Evolutionary conservation across 1,284 basidiomycete species (phyloP), one percentile per base, ranked within the genome.

Genomic region (Puccinia triticina): DNA sequence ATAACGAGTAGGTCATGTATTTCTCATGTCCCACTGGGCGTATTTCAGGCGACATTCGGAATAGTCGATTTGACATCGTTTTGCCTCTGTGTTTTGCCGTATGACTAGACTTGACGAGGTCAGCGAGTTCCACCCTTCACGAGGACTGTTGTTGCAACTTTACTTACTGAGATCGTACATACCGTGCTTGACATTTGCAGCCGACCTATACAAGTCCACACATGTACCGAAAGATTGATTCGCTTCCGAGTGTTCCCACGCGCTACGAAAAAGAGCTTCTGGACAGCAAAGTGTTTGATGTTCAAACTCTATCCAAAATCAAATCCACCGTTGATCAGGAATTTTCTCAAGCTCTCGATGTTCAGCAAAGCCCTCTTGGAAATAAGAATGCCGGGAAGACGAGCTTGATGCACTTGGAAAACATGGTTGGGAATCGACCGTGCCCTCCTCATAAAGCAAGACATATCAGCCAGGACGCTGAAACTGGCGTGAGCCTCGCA

Each of bases 201-300:
- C 77, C 77, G 29, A 80, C 66, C 32, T 82, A 59, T 59, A 80
- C 77, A 21, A 71, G 67, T 72, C 77, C 77, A 23, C 66, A 72
- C 32, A 95, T 95, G 94, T 95, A 95, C 87, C 90, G 93, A 86
- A 91, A 93, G 88, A 94, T 95, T 85, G 90, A 91, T 7, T 90
- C 91, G 0, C 89, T 93, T 75, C 91, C 90, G 66, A 93, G 92
- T 3, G 93, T 95, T 8, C 93, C 94, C 8, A 89, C 91, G 77
- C 87, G 94, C 26, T 96, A 95, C 85, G 94, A 95, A 86, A 90
- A 92, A 77, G 91, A 91, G 80, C 89, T 96, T 4, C 89, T 92
- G 77, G 92, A 57, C 69, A 69, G 29, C 21, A 32, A 46, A 67
- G 66, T 79, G 12, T 57, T 83, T n/a, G 66, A 37, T 21, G 8